A percentile compares a stretch with the other conserved stretches of the same genome.
Evolutionary conservation across 441 rosid species (phyloP).

Genomic region (Croton setiger): DNA sequence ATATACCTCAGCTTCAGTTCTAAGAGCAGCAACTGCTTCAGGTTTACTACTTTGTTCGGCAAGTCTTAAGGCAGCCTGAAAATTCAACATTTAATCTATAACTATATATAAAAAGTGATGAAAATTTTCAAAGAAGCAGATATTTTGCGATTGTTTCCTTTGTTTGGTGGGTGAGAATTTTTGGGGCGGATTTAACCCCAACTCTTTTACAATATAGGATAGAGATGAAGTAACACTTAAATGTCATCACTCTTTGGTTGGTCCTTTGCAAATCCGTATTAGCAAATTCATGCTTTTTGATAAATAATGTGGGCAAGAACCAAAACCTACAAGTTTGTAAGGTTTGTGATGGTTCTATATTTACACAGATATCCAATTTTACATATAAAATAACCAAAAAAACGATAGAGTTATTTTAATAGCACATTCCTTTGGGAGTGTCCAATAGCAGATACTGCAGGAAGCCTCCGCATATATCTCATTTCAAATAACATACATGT

Average conservation of each 20-base stretch:
- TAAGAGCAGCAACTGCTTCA: constrained; percentile 56
- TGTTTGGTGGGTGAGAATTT: too few species aligned
- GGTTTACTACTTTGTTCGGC: constrained; percentile 51
- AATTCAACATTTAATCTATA: not conserved
- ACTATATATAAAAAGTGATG: not conserved
- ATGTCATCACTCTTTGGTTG: not conserved
- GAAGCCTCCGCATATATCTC: too few species aligned
- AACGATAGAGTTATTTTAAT: not conserved
- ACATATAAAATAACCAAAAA: not conserved
- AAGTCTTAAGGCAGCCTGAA: constrained; percentile 66
- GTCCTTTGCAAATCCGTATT: too few species aligned
- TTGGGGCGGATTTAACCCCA: not conserved
- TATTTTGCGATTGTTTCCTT: not conserved
- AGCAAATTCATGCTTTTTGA: not conserved
- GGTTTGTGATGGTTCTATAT: not conserved
- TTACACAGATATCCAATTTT: not conserved
- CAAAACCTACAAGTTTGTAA: not conserved
- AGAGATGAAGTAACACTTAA: not conserved
- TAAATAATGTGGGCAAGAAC: not conserved
- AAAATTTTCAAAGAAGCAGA: not conserved
- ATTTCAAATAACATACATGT: not conserved
- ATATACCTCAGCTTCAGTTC: constrained; percentile 72
- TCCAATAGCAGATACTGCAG: not conserved
- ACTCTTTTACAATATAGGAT: not conserved
- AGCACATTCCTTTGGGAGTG: not conserved